Percentiles rank a stretch among this genome's conserved stretches.
phyloP scores from a whole-genome alignment of 495 filamentous ascomycete species.

The Ascodesmis nigricans region DNA sequence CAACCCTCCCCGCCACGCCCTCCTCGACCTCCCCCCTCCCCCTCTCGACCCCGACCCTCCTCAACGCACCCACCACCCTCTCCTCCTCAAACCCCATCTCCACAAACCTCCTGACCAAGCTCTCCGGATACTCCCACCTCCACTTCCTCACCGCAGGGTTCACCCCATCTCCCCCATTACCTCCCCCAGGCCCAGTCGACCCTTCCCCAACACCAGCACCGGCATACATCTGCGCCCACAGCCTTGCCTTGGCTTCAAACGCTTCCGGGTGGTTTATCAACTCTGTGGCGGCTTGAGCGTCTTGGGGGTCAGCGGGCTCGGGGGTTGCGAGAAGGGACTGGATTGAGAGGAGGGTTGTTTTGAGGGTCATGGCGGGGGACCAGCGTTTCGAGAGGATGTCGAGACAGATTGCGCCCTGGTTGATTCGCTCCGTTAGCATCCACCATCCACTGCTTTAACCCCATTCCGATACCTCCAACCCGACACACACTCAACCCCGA shows the following conservation, averaged over 20 bases:
- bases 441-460: not conserved
- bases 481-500: not conserved
- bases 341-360: constrained; percentile 77
- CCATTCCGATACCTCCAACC: not conserved
- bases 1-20: constrained; percentile 15
- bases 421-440: not conserved
- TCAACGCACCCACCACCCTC: constrained; percentile 64
- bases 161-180: constrained; percentile 43
- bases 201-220: constrained; percentile 28
- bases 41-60: constrained; percentile 52
- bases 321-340: constrained; percentile 83
- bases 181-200: not conserved
- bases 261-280: constrained; percentile 53
- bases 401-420: constrained; percentile 84
- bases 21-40: constrained; percentile 10
- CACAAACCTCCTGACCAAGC: too few relatives aligned
- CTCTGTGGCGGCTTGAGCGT: constrained; percentile 88
- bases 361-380: constrained; percentile 91
- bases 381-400: constrained; percentile 77
- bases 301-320: constrained; percentile 91
- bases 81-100: constrained; percentile 90
- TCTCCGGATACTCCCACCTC: too few relatives aligned
- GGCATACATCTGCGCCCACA: constrained; percentile 76
- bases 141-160: constrained; percentile 67
- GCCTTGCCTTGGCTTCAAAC: constrained; percentile 63